These are phyloP conservation scores for Phytomonas francai DNA, from an alignment of 208 protist genomes.

Conservation along the genomic window DNA sequence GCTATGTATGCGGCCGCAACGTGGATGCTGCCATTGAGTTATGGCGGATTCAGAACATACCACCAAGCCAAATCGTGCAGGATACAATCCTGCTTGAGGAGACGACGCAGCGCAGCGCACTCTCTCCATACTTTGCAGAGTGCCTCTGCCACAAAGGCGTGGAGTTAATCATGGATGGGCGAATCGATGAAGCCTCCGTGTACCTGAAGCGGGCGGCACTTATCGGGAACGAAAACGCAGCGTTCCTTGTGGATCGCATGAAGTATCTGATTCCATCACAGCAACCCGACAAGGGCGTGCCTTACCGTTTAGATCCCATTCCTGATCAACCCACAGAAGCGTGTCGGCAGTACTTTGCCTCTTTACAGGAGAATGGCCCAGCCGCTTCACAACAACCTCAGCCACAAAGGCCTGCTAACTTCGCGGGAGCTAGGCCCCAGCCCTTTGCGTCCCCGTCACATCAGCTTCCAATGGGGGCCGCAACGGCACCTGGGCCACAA, in stretches of 20 bases:
- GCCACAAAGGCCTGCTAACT: background rate
- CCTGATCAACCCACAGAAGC: constrained; percentile 39
- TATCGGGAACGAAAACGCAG: constrained; percentile 41
- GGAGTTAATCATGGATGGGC: constrained; percentile 34
- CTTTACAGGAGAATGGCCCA: constrained; percentile 26
- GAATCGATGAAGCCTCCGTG: constrained; percentile 30
- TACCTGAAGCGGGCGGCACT: constrained; percentile 53
- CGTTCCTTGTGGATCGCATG: constrained; percentile 59
- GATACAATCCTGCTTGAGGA: constrained; percentile 64
- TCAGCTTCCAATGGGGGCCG: no score
- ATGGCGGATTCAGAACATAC: constrained; percentile 33
- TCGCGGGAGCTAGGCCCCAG: no score
- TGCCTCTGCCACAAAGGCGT: constrained; percentile 51
- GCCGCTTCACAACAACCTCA: background rate
- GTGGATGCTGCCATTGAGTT: constrained; percentile 63
- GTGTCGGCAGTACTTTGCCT: constrained; percentile 33
- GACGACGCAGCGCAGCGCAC: constrained; percentile 33
- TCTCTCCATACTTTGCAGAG: constrained; percentile 35
- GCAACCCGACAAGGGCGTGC: constrained; percentile 15
- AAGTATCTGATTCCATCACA: constrained; percentile 26
- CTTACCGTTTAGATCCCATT: constrained; percentile 35
- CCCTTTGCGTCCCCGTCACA: no score
- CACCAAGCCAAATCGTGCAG: constrained; percentile 41
- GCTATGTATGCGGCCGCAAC: constrained; percentile 71
- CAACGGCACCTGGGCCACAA: no score